Evolutionary conservation across 129 eudicot genomes (phyloP), one percentile per base, ranked within the genome.

Genomic region (Smallanthus sonchifolius): DNA sequence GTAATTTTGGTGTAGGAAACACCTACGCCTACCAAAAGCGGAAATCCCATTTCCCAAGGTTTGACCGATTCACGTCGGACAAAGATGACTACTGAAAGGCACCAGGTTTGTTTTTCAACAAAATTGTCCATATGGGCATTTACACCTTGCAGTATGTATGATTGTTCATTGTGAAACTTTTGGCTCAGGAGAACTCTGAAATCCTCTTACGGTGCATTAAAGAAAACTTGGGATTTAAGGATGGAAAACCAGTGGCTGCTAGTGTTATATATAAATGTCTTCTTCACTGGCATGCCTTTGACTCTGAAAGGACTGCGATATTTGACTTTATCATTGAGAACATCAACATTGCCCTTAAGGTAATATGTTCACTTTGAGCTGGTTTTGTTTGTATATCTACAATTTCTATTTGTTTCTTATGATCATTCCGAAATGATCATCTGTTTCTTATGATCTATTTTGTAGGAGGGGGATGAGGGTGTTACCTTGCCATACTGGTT

Each of bases 181-280:
- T 77, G 34, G 36, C 87, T 82, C 82, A 91, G 97, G 97, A 89
- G 64, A 88, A 87, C 74, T 81, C 76, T 56, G 97, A 91, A 59
- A 84, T 91, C 49, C 88, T 95, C 38, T 84, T 90, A 34, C 84
- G 80, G 55, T 95, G 97, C 86, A 95, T 95, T 37, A 86, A 87
- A 77, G 97, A 88, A 60, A 83, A 83, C 69, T 49, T 95, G 89
- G 99, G 97, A 47, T 95, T 91, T 74, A 86, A 85, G 78, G 96
- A 91, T 85, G 99, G 91, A 36, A 95, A 87, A 70, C 99, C 99
- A 24, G 78, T 91, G 63, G 97, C 99, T 75, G 99, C 99, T 49
- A 89, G 95, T 80, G 87, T 95, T 57, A 88, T 95, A 76, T 95
- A 95, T 69, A 91, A 82, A 75, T 88, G 97, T 76, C 99, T 95